Evolutionary conservation across 768 basidiomycete genomes (phyloP), one percentile per base, ranked within the genome.

Genomic region (Leucosporidium creatinivorum): DNA sequence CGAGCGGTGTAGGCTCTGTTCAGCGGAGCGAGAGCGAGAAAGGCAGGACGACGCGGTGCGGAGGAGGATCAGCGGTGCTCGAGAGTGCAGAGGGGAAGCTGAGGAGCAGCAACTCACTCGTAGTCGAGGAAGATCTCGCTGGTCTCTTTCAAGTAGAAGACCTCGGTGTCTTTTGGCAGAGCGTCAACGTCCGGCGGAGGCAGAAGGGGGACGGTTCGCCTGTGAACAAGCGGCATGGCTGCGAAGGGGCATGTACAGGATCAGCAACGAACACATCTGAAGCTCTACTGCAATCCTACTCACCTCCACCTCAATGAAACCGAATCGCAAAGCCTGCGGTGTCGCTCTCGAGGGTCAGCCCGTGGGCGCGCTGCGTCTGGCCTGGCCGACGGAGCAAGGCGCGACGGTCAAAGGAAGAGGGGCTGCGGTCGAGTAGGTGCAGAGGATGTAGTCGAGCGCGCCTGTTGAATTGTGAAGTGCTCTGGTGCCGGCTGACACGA

Each of bases 101-200:
- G 55, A 31, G 55, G 26, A 44, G 17, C 13, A 61, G 51, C 36
- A 83, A n/a, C 89, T 77, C 76, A 96, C 93, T 96, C 93, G 77
- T 96, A 98, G 77, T 87, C 87, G 72, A 91, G 87, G 78, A 98
- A 98, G 79, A 98, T 89, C 84, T 98, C 94, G 76, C 93, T 94
- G 4, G 94, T 98, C 79, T 91, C 87, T 71, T 86, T 82, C 76
- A 98, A 87, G 82, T 89, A 93, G 81, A 86, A 98, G 78, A 97
- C 93, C 73, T 57, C 47, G 1, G 39, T n/a, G 62, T 50, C 81
- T 47, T 85, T 85, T 1, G 63, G 25, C 44, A 73, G 50, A 30
- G 55, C 66, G 55, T 69, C 39, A 73, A 70, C 26, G 74, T 68
- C 57, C 69, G 79, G 74, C 59, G 75, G 77, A 51, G 69, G 73